Evolutionary conservation across 345 rosid species (phyloP).

Genomic region (Carallia brachiata): DNA sequence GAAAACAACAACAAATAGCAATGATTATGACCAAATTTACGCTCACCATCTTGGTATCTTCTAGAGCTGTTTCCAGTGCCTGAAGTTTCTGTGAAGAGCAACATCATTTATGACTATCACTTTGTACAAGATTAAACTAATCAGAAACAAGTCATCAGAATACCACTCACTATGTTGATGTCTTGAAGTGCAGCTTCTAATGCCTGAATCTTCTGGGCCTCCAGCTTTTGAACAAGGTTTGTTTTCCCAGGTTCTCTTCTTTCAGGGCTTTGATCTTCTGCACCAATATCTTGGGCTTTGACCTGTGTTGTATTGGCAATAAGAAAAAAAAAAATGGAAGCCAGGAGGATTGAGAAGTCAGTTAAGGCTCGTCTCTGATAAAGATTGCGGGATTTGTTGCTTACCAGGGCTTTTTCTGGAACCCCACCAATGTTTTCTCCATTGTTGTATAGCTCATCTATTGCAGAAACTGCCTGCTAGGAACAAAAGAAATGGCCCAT

Average conservation of each 20-base stretch:
- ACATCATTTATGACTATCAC: neutral
- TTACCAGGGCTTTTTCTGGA: constrained; percentile 27
- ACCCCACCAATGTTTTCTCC: constrained; percentile 20
- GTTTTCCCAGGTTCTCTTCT: constrained; percentile 2
- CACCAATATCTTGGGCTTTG: constrained; percentile 15
- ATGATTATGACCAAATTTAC: constrained; percentile 1
- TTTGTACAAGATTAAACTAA: neutral
- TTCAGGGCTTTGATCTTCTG: neutral
- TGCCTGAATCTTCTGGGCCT: constrained; percentile 30
- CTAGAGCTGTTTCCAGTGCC: constrained; percentile 43
- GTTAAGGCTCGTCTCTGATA: neutral
- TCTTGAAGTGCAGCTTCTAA: constrained; percentile 36
- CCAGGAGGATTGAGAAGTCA: neutral
- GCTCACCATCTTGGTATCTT: constrained; percentile 40
- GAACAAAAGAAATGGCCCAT: neutral
- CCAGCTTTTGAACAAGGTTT: constrained; percentile 5
- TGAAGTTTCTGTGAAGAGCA: constrained; percentile 26
- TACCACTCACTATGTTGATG: constrained; percentile 11
- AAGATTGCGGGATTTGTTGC: constrained; percentile 4
- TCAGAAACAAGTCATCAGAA: neutral
- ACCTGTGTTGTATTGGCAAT: neutral
- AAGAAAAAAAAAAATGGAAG: neutral
- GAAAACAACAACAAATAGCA: too few relatives aligned
- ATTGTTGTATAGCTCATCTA: constrained; percentile 23
- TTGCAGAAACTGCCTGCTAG: constrained; percentile 34